These are phyloP conservation scores for Penicillium concentricum DNA, from an alignment of 2,329 filamentous ascomycete genomes.

Conservation along the genomic window DNA sequence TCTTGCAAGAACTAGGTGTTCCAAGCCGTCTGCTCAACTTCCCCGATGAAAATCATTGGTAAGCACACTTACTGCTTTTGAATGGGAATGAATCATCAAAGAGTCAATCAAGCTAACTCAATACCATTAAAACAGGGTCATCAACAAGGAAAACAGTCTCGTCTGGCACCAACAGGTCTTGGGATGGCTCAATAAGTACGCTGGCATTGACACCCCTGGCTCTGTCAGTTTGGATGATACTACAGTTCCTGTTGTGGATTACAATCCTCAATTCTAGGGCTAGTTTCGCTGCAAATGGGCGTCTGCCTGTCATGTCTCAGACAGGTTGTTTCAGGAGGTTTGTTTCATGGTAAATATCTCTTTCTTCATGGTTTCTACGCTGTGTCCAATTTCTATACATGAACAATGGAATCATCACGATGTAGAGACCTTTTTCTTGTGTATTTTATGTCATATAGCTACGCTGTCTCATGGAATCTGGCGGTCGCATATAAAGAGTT, in stretches of 20 bases:
- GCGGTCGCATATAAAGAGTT: not conserved
- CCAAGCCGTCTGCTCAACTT: slow-evolving; percentile 76
- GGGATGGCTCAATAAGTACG: slow-evolving; percentile 64
- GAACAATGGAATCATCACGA: not conserved
- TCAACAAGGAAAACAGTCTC: slow-evolving; percentile 84
- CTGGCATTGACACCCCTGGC: slow-evolving; percentile 33
- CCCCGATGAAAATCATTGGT: slow-evolving; percentile 68
- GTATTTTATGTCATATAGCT: not conserved
- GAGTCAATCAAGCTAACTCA: not conserved
- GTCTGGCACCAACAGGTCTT: slow-evolving; percentile 85
- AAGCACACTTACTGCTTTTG: slow-evolving; percentile 8
- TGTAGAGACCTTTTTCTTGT: not conserved
- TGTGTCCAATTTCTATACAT: not conserved
- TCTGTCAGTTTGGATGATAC: slow-evolving; percentile 37
- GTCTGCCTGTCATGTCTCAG: not conserved
- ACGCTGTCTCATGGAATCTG: not conserved
- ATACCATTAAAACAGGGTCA: slow-evolving; percentile 54
- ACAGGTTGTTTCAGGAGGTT: not conserved
- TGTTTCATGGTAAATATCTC: not conserved
- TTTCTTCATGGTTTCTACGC: not conserved
- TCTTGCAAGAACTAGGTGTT: slow-evolving; percentile 70
- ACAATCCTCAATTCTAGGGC: slow-evolving; percentile 17
- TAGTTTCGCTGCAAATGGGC: not conserved
- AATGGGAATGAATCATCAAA: not conserved
- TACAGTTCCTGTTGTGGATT: slow-evolving; percentile 33